Base-by-base conservation (phyloP, 2,329 filamentous ascomycete genomes). In the Alternaria alternata region DNA sequence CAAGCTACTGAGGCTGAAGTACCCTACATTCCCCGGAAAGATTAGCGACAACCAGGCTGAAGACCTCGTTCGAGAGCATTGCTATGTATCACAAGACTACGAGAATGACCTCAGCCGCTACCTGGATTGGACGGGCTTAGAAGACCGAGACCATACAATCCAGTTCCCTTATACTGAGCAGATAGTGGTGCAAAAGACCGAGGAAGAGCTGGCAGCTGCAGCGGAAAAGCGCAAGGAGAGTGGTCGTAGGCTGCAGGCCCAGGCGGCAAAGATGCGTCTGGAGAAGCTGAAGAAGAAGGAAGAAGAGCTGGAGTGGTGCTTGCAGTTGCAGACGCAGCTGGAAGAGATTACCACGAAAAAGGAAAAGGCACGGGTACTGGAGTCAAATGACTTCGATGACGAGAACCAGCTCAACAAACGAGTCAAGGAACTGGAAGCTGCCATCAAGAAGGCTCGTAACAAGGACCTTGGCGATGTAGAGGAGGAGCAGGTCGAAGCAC, bases 281-380 rank as follows among this genome's bases (percentile, higher is more conserved):
- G 95, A 99, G 66, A 96, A 96, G 74, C 84, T 99, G 47, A 92
- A 98, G 76, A 91, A 92, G 74, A 99, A 99, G 79, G 95, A 99
- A 80, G 89, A 96, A 75, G 94, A 98, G 75, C 82, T 98, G 1
- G 94, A 96, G 69, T 97, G 97, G 79, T 97, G 94, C 83, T 93
- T 93, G 75, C 88, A 93, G 60, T 81, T 99, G 4, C 93, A 96
- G 73, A 78, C 83, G 34, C 88, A 88, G 64, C 83, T 97, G 9
- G 86, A 84, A 48, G 75, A 79, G 2, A 88, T 90, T 24, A 94
- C 89, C 44, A 99, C 98, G 81, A 98, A 98, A 78, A 95, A 98
- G 75, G 89, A 88, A 3, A 91, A 91, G 72, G 68, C 66, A 16
- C 89, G 92, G 0, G 84, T 97, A 18, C 85, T 99, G 1, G 95